A percentile compares a stretch with the other conserved stretches of the same genome.
These are phyloP conservation scores for Durusdinium trenchii DNA, from an alignment of 73 alveolate genomes.

Conservation along the genomic window DNA sequence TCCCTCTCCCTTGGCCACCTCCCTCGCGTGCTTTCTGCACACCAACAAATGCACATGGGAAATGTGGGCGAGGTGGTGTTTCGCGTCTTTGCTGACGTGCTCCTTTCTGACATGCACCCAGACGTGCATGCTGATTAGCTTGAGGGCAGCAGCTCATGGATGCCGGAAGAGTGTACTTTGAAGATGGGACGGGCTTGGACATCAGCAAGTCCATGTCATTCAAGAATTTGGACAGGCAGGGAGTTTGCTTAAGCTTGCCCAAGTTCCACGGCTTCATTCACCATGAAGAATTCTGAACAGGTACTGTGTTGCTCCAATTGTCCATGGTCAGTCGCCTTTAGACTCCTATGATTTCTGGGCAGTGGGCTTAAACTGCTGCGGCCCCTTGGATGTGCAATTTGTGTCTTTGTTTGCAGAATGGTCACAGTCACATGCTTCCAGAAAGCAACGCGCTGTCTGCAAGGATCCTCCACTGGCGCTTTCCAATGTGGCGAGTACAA, in stretches of 20 bases:
- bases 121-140: too few relatives aligned
- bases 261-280: neutral
- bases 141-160: constrained; percentile 93
- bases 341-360: constrained; percentile 95
- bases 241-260: neutral
- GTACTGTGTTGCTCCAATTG: constrained; percentile 93
- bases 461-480: constrained; percentile 14
- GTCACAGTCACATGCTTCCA: neutral
- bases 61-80: too few relatives aligned
- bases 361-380: constrained; percentile 94
- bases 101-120: too few relatives aligned
- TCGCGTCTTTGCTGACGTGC: too few relatives aligned
- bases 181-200: constrained; percentile 80
- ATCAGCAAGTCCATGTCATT: constrained; percentile 80
- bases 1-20: neutral
- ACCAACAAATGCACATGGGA: neutral
- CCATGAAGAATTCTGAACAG: neutral
- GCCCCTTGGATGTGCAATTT: too few relatives aligned
- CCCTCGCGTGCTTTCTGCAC: too few relatives aligned
- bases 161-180: constrained; percentile 80
- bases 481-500: constrained; percentile 74
- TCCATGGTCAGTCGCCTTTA: constrained; percentile 56
- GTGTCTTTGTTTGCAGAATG: neutral
- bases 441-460: neutral
- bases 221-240: constrained; percentile 92